Percentiles rank a stretch among this genome's conserved stretches.
Conservation (phyloP, 352 stramenopile genomes). For the Blastocystis hominis region DNA sequence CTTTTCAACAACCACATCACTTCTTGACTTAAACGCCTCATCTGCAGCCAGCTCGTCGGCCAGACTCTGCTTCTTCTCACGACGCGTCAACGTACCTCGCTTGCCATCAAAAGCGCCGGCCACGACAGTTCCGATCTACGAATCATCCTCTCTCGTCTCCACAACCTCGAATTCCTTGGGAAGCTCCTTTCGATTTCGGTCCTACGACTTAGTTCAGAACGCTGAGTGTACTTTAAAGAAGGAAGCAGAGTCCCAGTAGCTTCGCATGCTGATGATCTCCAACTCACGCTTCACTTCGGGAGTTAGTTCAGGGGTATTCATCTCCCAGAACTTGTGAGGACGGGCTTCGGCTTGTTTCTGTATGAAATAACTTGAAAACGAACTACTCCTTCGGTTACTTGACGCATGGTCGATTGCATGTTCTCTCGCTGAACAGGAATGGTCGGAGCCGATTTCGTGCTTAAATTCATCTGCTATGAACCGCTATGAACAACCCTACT, state of each 20-base stretch:
- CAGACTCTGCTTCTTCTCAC: background rate
- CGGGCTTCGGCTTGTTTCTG: background rate
- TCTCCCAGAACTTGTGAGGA: slow-evolving; percentile 1
- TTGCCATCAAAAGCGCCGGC: background rate
- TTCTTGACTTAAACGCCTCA: background rate
- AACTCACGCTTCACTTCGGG: slow-evolving; percentile 52
- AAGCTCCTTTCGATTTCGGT: background rate
- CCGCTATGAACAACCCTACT: background rate
- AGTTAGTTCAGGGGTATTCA: slow-evolving; percentile 48
- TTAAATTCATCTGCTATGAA: slow-evolving; percentile 23
- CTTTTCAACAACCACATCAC: background rate
- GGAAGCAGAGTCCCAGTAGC: slow-evolving; percentile 35
- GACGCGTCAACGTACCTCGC: background rate
- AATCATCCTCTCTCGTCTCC: background rate
- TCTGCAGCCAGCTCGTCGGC: background rate
- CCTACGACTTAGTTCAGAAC: background rate
- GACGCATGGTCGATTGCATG: background rate
- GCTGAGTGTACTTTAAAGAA: slow-evolving; percentile 47
- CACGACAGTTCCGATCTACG: slow-evolving; percentile 11
- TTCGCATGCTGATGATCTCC: slow-evolving; percentile 53
- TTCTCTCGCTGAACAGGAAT: background rate
- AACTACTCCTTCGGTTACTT: background rate
- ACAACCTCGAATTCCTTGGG: slow-evolving; percentile 15
- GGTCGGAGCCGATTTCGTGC: background rate
- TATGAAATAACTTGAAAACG: background rate